Percentiles rank a stretch among this genome's conserved stretches.
Evolutionary conservation across 805 yeast genomes (phyloP).

Genomic region (Danielozyma ontarioensis): DNA sequence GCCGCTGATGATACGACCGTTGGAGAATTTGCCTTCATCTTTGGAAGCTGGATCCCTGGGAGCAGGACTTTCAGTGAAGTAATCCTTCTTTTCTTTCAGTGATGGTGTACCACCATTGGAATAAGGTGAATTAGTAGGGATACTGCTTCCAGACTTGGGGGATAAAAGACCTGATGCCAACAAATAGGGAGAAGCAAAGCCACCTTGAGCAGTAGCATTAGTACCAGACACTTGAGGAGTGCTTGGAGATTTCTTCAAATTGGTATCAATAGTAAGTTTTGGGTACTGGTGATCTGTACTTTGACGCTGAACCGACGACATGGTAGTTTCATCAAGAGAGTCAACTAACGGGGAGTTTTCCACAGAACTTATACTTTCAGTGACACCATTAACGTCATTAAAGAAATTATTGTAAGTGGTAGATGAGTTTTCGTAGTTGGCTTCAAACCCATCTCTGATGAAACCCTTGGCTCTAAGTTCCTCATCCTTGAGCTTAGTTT

Average conservation of each 20-base stretch:
- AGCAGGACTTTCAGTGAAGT: not conserved
- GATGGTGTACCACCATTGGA: not conserved
- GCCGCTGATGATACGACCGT: slow-evolving; percentile 21
- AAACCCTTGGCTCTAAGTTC: slow-evolving; percentile 41
- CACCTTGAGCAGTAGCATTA: slow-evolving; percentile 20
- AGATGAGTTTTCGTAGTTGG: not conserved
- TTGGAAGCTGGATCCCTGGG: no score
- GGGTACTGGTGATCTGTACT: slow-evolving; percentile 12
- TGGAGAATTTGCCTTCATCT: slow-evolving; percentile 9
- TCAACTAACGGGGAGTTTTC: slow-evolving; percentile 25
- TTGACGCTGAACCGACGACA: slow-evolving; percentile 15
- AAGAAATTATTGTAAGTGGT: not conserved
- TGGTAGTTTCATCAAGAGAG: slow-evolving; percentile 28
- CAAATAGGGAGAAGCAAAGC: slow-evolving; percentile 65
- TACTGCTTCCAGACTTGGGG: slow-evolving; percentile 27
- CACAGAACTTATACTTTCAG: not conserved
- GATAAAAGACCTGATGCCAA: slow-evolving; percentile 59
- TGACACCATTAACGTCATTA: not conserved
- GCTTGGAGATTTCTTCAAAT: slow-evolving; percentile 24
- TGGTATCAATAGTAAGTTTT: slow-evolving; percentile 30
- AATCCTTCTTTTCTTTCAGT: not conserved
- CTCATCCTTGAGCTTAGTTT: slow-evolving; percentile 52
- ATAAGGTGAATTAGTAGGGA: not conserved
- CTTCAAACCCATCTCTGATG: slow-evolving; percentile 20
- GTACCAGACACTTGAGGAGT: slow-evolving; percentile 28